A percentile compares a stretch with the other conserved stretches of the same genome.
Conservation (phyloP, 1,139 yeast genomes). For the Arxiozyma telluris region DNA sequence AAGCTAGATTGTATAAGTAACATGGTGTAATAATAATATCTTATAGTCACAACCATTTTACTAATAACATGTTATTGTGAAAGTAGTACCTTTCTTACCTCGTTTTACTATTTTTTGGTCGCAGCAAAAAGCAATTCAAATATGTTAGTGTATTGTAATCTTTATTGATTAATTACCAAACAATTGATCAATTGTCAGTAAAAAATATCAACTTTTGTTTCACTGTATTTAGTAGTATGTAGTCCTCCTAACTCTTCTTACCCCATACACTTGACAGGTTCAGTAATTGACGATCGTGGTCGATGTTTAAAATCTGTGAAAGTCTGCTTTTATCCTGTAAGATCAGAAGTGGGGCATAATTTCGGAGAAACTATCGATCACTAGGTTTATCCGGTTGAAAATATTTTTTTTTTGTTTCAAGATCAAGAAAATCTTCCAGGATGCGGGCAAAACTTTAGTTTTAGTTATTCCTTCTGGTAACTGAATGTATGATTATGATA, state of each 20-base stretch:
- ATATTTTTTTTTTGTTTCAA: too few species aligned
- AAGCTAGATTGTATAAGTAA: background rate
- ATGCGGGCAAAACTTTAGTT: background rate
- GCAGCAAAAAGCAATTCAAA: background rate
- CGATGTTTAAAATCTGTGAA: background rate
- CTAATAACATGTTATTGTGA: too few species aligned
- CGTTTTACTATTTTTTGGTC: too few species aligned
- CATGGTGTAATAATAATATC: too few species aligned
- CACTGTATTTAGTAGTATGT: too few species aligned
- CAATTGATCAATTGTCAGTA: background rate
- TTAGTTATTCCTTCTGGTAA: background rate
- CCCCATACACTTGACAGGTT: background rate
- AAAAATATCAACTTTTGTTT: background rate
- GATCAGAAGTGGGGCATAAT: background rate
- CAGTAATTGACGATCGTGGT: background rate
- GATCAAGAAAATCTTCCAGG: background rate
- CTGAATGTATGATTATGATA: too few species aligned
- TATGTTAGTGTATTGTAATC: too few species aligned
- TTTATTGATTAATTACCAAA: too few species aligned
- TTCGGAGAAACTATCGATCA: background rate
- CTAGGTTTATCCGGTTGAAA: background rate
- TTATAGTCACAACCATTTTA: background rate
- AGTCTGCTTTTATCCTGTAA: background rate
- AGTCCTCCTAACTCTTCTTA: background rate
- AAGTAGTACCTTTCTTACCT: too few species aligned